Conservation (phyloP, 805 yeast species). For the Schizosaccharomyces osmophilus region DNA sequence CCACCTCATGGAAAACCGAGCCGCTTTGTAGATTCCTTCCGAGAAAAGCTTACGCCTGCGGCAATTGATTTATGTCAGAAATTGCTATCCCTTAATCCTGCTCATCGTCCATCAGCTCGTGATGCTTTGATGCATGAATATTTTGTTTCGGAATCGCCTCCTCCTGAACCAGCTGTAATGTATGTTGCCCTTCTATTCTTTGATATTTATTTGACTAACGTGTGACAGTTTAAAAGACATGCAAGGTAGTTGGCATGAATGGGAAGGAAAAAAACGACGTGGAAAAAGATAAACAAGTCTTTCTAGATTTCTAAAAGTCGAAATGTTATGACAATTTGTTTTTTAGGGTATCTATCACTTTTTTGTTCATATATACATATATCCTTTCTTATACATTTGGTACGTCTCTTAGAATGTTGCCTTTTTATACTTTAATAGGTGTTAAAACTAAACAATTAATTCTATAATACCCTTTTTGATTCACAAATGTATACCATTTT, state of each 20-base stretch:
- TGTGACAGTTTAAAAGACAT: constrained; percentile 21
- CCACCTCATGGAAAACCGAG: constrained; percentile 21
- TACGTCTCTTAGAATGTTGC: too few relatives aligned
- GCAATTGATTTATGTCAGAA: constrained; percentile 36
- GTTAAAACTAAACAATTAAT: too few relatives aligned
- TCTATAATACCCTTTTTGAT: too few relatives aligned
- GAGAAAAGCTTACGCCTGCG: constrained; percentile 19
- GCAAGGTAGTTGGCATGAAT: constrained; percentile 88
- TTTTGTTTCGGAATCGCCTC: constrained; percentile 40
- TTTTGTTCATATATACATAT: too few relatives aligned
- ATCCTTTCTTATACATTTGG: too few relatives aligned
- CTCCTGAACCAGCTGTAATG: constrained; percentile 30
- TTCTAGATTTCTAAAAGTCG: too few relatives aligned
- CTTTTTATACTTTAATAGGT: too few relatives aligned
- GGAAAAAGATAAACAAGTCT: constrained; percentile 12
- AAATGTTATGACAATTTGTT: too few relatives aligned
- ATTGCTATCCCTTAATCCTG: constrained; percentile 47
- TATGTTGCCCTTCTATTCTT: constrained; percentile 1
- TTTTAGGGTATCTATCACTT: too few relatives aligned
- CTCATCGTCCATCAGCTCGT: constrained; percentile 36
- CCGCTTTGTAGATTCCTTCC: constrained; percentile 21
- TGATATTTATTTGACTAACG: neutral
- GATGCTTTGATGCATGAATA: constrained; percentile 49
- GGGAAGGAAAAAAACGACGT: constrained; percentile 58
- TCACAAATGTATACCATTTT: too few relatives aligned